phyloP scores from a whole-genome alignment of 352 stramenopile species.

The Phytophthora ohioensis region DNA sequence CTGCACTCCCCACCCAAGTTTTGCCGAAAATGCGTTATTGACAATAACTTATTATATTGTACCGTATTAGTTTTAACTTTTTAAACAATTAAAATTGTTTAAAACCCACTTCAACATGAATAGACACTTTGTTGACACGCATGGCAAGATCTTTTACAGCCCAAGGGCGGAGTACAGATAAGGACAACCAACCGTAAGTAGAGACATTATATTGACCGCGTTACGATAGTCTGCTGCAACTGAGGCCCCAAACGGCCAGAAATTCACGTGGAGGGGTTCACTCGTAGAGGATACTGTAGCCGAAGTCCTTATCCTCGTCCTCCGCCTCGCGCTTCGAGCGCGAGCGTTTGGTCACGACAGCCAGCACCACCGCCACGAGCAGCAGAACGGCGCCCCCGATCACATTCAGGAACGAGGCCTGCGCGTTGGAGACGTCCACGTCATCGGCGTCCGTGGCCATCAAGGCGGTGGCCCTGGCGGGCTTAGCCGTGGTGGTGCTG shows the following conservation, averaged over 20 bases:
- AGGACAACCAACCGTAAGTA: neutral
- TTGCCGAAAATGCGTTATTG: too few species aligned
- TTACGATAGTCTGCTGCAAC: neutral
- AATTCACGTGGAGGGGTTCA: conserved; percentile 5
- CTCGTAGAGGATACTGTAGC: conserved; percentile 42
- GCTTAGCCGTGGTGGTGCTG: neutral
- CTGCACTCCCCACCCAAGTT: too few species aligned
- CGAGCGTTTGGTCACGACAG: conserved; percentile 36
- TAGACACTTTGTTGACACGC: too few species aligned
- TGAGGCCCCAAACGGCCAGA: neutral
- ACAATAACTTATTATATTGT: too few species aligned
- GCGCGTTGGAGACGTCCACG: conserved; percentile 11
- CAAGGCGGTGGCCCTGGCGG: conserved; percentile 6
- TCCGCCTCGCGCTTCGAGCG: conserved; percentile 13
- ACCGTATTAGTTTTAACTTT: too few species aligned
- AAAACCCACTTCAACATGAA: too few species aligned
- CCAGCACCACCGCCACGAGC: conserved; percentile 36
- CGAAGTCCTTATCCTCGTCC: conserved; percentile 36
- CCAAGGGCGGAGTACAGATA: too few species aligned
- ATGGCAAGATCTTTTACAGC: too few species aligned
- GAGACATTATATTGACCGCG: conserved; percentile 6
- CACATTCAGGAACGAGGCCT: conserved; percentile 30
- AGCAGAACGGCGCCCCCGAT: conserved; percentile 38
- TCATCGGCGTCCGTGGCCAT: conserved; percentile 32
- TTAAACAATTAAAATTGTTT: too few species aligned